A percentile compares a stretch with the other conserved stretches of the same genome.
Evolutionary conservation across 176 grass and related monocot genomes (phyloP).

Genomic region (Urochloa ruziziensis): DNA sequence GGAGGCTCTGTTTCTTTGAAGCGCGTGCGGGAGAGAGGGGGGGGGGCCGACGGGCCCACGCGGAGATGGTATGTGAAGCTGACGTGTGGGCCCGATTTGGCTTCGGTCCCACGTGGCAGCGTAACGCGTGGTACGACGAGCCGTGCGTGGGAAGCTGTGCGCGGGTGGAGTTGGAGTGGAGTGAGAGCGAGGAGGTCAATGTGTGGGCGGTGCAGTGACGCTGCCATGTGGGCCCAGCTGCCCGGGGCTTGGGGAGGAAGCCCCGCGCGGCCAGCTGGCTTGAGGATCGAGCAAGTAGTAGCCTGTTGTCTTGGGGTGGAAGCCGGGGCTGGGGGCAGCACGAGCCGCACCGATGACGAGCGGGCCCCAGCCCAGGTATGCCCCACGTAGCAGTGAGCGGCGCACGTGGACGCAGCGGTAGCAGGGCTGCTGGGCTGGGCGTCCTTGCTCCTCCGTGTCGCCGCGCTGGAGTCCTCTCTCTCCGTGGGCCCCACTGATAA

Average conservation of each 20-base stretch:
- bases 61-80: background rate
- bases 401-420: background rate
- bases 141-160: conserved; percentile 4
- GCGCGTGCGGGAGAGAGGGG: conserved; percentile 1
- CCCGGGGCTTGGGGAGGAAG: background rate
- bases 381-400: background rate
- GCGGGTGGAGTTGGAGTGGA: no score
- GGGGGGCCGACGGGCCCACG: no score
- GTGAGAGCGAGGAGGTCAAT: background rate
- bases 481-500: background rate
- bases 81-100: rapidly evolving
- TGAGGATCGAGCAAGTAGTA: no score
- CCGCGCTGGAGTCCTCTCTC: no score
- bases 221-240: background rate
- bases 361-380: rapidly evolving
- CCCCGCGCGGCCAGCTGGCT: background rate
- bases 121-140: background rate
- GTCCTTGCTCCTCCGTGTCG: background rate
- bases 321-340: background rate
- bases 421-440: no score
- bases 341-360: background rate
- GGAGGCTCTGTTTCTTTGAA: conserved; percentile 32
- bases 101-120: background rate
- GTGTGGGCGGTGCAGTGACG: background rate
- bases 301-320: background rate